Evolutionary conservation across 164 flowering plant genomes (phyloP), one percentile per base, ranked within the genome.

Genomic region (Paratinospora sagittata): DNA sequence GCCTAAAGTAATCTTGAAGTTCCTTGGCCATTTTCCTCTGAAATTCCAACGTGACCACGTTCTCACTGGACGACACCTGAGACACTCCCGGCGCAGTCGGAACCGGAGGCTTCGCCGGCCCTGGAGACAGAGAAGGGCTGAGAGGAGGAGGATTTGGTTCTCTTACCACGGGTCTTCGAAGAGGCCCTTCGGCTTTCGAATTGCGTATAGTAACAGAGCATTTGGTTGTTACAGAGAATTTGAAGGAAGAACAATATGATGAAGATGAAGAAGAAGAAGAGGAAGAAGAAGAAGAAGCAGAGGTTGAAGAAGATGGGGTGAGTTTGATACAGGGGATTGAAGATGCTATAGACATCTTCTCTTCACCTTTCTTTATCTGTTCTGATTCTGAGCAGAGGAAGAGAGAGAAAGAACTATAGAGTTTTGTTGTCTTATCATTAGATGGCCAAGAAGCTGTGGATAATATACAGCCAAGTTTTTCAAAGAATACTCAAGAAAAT

Each of bases 21-120:
- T 94, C 98, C 83, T 87, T 94, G 10, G 98, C 98, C 86, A 81
- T 86, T 75, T 85, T 88, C 74, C 98, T 87, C 86, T 94, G 98
- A 69, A 88, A 94, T 83, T 94, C 98, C 82, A 90, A 41, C 2
- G 97, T 94, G 3, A 90, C 73, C 27, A 81, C 84, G 76, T 63
- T 79, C 81, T 77, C 64, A 26, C 21, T 43, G 52, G 82, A 76
- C 76, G 65, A 73, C 17, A 75, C 66, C 13, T 82, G 69, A 34
- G 82, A 23, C 16, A 84, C 6, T 55, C 85, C 63, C 0, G n/a
- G n/a, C n/a, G n/a, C n/a, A n/a, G n/a, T n/a, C n/a, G 86, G 26
- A 13, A 82, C 11, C 0, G 82, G 79, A 19, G 84, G 49, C 1
- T 82, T 66, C 10, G 91, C 72, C 14, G 79, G 62, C 19, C 75